Conservation (phyloP, 2,329 filamentous ascomycete genomes). For the Cercospora beticola region DNA sequence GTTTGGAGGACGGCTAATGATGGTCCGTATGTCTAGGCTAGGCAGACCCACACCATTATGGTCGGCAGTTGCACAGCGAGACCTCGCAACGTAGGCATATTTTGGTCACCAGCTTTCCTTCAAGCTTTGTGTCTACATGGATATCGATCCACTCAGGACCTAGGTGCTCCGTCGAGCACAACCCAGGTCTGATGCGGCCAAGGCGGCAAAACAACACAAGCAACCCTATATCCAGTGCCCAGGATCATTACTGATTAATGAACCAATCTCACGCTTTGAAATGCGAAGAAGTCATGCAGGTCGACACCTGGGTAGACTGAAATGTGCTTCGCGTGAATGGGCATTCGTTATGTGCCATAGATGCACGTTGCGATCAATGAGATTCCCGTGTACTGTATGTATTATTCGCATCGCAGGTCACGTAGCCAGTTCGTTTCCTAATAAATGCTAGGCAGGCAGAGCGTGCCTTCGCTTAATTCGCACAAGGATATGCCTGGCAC, state of each 20-base stretch:
- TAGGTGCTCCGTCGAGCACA: background rate
- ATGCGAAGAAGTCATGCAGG: background rate
- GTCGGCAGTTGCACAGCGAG: background rate
- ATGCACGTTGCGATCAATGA: background rate
- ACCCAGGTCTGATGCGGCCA: background rate
- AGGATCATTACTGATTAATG: background rate
- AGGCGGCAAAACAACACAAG: background rate
- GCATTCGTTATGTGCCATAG: background rate
- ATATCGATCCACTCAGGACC: background rate
- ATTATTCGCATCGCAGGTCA: background rate
- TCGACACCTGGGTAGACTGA: background rate
- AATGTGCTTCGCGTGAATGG: background rate
- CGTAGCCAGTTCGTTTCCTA: background rate
- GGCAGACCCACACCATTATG: background rate
- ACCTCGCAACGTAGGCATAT: background rate
- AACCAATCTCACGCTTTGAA: background rate
- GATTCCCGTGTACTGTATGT: background rate
- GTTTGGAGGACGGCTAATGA: background rate
- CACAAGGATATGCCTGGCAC: background rate
- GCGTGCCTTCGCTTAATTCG: background rate
- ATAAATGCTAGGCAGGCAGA: background rate
- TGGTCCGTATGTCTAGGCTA: background rate
- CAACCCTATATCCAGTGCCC: background rate
- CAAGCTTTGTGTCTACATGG: background rate
- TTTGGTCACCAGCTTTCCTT: background rate